Evolutionary conservation across 2,329 filamentous ascomycete species (phyloP), one percentile per base, ranked within the genome.

Genomic region (Fonsecaea nubica): DNA sequence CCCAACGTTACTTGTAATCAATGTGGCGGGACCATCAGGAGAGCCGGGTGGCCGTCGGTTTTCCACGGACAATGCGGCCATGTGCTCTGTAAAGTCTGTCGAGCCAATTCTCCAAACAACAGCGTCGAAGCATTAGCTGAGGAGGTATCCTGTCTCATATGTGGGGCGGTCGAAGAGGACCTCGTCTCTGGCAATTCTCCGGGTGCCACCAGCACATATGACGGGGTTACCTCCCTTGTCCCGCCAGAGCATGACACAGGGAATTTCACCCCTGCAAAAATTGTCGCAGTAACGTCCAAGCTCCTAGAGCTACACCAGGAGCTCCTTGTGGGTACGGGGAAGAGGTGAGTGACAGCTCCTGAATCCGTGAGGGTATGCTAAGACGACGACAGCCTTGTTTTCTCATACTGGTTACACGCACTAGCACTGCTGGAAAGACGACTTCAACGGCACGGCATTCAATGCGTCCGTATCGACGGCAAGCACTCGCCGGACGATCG

Each of bases 11-110:
- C 48, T 18, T 52, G 13, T 15, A 52, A 52, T 52, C 18, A 6
- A 18, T 21, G 48, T 13, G 48, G 25, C n/a, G 15, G 48, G 15
- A 52, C 48, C 48, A 21, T 52, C 25, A 30, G 9, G 10, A 30
- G 12, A 52, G 48, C n/a, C 13, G 48, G 3, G 48, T 52, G 48
- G 48, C 10, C 48, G 18, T 52, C 48, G 15, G 12, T 52, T 18
- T 52, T 21, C 25, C 48, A 52, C 48, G 48, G 48, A 18, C 15
- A 52, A 52, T 52, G 48, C 48, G 48, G 48, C 48, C 48, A 52
- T 52, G 48, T 25, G 48, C 48, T 52, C 48, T 52, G 15, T 18
- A n/a, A 52, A n/a, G 48, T 4, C 25, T 21, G 48, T 52, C 8
- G 12, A 0, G 48, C 48, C 18, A 52, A 18, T 4, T 52, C 48